Conservation (phyloP, 2,329 filamentous ascomycete genomes). For the Tolypocladium album region DNA sequence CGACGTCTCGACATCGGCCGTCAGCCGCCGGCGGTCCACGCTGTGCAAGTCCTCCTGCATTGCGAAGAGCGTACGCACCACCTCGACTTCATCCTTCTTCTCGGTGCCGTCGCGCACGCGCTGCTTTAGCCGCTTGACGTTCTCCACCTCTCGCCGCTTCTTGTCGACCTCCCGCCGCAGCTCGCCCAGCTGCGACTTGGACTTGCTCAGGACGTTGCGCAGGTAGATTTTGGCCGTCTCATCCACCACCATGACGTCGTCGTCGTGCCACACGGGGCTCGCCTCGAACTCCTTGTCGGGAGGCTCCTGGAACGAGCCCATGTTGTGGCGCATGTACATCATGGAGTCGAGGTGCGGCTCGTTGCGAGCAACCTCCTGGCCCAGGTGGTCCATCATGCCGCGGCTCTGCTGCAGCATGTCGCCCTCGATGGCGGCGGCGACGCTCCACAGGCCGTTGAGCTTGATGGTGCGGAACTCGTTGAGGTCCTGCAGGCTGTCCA, state of each 20-base stretch:
- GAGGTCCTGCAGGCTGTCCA: conserved; percentile 89
- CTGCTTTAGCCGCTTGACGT: conserved; percentile 61
- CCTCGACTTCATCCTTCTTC: conserved; percentile 77
- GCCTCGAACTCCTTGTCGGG: conserved; percentile 80
- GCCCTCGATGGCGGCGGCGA: conserved; percentile 71
- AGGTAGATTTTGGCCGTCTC: conserved; percentile 82
- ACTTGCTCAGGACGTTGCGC: conserved; percentile 84
- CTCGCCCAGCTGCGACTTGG: conserved; percentile 73
- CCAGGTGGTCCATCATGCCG: conserved; percentile 60
- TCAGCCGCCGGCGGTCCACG: conserved; percentile 71
- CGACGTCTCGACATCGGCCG: conserved; percentile 83
- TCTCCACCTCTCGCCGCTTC: conserved; percentile 77
- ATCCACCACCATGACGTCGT: conserved; percentile 75
- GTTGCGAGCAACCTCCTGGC: conserved; percentile 77
- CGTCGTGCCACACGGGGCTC: conserved; percentile 94
- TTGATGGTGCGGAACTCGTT: conserved; percentile 79
- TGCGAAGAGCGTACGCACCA: conserved; percentile 73
- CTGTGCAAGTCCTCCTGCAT: conserved; percentile 80
- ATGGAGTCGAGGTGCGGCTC: conserved; percentile 83
- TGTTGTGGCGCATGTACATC: conserved; percentile 96
- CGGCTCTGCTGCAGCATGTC: conserved; percentile 65
- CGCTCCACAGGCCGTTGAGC: conserved; percentile 76
- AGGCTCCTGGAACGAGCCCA: conserved; percentile 72
- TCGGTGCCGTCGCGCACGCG: conserved; percentile 73
- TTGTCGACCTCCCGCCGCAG: conserved; percentile 75